Conservation (phyloP, 1,139 yeast species). For the Hansenula anomala region DNA sequence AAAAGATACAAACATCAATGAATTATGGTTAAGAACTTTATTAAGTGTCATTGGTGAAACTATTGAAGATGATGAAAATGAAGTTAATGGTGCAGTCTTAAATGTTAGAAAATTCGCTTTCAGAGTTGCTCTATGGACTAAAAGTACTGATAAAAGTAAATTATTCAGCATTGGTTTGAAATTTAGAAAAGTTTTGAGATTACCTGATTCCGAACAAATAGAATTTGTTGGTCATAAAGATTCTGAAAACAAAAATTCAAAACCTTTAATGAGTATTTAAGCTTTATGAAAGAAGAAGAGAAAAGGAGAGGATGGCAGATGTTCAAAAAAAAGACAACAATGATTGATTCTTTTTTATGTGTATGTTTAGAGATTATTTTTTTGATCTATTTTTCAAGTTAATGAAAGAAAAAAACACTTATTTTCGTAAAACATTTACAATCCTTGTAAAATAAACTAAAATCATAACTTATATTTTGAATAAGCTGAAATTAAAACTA, state of each 20-base stretch:
- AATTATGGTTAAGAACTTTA: slow-evolving; percentile 88
- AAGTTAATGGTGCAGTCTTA: slow-evolving; percentile 93
- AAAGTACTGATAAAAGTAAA: slow-evolving; percentile 63
- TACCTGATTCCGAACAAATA: slow-evolving; percentile 62
- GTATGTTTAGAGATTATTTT: no score
- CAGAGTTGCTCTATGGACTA: slow-evolving; percentile 93
- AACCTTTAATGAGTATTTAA: slow-evolving; percentile 16
- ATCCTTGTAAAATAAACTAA: no score
- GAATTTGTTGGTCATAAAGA: slow-evolving; percentile 70
- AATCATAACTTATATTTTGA: no score
- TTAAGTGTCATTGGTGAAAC: slow-evolving; percentile 95
- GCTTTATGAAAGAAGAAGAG: no score
- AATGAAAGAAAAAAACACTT: no score
- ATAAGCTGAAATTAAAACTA: no score
- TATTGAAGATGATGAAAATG: slow-evolving; percentile 77
- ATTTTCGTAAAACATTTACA: no score
- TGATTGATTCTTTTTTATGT: no score
- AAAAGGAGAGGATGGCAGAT: no score
- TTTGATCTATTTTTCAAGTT: no score
- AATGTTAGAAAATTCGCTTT: slow-evolving; percentile 79
- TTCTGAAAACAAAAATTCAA: slow-evolving; percentile 36
- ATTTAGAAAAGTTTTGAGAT: slow-evolving; percentile 75
- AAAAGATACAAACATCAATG: slow-evolving; percentile 63
- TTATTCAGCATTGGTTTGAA: slow-evolving; percentile 72
- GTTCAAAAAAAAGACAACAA: no score